phyloP scores from a whole-genome alignment of 441 rosid species.

The Pelargonium australe region DNA sequence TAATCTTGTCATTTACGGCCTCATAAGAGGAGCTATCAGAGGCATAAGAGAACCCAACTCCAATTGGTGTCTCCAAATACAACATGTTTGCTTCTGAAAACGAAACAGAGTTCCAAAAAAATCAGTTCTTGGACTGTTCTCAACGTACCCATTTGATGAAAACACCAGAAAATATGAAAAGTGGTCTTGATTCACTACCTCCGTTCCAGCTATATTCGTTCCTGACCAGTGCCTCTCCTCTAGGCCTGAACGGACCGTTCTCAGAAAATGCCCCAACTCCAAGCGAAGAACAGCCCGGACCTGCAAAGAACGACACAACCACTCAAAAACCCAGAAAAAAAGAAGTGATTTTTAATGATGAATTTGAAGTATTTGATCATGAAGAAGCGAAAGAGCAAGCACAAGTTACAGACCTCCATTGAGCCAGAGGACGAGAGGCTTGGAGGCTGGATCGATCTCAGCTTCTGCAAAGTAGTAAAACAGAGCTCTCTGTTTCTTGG shows the following conservation, averaged over 20 bases:
- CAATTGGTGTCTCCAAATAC: conserved; percentile 87
- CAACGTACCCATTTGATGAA: neutral
- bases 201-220: conserved; percentile 85
- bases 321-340: conserved; percentile 10
- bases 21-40: conserved; percentile 53
- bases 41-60: conserved; percentile 98
- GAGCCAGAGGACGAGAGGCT: conserved; percentile 95
- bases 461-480: conserved; percentile 96
- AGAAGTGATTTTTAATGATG: neutral
- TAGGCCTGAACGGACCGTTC: conserved; percentile 93
- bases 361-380: neutral
- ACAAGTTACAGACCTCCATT: conserved; percentile 55
- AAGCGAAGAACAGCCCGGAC: conserved; percentile 90
- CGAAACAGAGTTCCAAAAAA: conserved; percentile 14
- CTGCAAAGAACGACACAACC: conserved; percentile 30
- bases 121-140: neutral
- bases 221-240: conserved; percentile 54
- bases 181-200: conserved; percentile 30
- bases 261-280: conserved; percentile 97
- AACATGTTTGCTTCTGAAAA: conserved; percentile 88
- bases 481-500: conserved; percentile 56
- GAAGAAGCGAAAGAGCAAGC: neutral
- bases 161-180: neutral
- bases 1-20: conserved; percentile 64
- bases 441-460: conserved; percentile 55